Conservation (phyloP, 2,329 filamentous ascomycete genomes). For the Aspergillus tanneri region DNA sequence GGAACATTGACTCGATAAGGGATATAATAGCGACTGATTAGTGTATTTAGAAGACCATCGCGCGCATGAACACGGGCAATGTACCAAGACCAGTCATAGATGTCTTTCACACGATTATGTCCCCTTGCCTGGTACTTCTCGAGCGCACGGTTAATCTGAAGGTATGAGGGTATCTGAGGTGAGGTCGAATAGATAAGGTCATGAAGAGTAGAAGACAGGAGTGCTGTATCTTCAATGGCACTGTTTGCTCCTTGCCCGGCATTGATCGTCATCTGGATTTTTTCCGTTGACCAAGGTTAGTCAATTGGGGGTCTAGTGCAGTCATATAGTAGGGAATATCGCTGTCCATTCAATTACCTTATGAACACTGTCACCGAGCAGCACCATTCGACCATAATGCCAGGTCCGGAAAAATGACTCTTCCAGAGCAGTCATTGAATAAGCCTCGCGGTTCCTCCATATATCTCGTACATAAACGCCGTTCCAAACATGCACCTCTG, state of each 20-base stretch:
- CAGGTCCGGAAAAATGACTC: conserved; percentile 27
- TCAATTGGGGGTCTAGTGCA: too few species aligned
- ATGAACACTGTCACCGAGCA: conserved; percentile 30
- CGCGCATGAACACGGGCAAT: conserved; percentile 21
- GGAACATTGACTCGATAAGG: conserved; percentile 16
- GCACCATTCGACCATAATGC: conserved; percentile 24
- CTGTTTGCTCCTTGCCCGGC: conserved; percentile 44
- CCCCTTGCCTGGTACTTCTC: conserved; percentile 11
- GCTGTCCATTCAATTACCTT: too few species aligned
- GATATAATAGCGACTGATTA: conserved; percentile 21
- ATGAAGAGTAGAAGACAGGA: conserved; percentile 34
- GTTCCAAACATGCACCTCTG: conserved; percentile 15
- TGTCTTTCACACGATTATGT: conserved; percentile 15
- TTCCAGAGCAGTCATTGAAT: conserved; percentile 26
- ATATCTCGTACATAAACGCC: conserved; percentile 23
- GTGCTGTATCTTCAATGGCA: conserved; percentile 43
- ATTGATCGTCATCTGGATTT: conserved; percentile 34
- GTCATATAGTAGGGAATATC: too few species aligned
- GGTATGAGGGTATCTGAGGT: background rate
- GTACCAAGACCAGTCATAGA: conserved; percentile 17
- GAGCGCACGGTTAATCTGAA: conserved; percentile 7
- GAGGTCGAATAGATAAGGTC: conserved; percentile 1
- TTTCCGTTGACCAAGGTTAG: background rate
- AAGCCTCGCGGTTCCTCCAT: conserved; percentile 20
- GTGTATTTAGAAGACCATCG: conserved; percentile 17